Evolutionary conservation across 192 early-diverging fungal species (phyloP).

Genomic region (Gigaspora rosea): DNA sequence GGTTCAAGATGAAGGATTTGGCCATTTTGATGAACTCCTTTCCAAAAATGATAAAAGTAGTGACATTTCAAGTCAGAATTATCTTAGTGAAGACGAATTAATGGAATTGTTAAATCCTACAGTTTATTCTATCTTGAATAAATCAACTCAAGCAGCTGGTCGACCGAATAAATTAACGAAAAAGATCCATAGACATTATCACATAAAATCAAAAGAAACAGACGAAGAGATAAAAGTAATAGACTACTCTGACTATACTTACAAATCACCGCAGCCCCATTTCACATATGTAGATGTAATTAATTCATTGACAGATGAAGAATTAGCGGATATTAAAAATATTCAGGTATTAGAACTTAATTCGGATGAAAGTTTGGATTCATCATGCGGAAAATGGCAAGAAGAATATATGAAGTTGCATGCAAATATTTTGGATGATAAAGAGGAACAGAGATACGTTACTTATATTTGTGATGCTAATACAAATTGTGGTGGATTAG

Average conservation of each 20-base stretch:
- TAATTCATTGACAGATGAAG: background rate
- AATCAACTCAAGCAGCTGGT: background rate
- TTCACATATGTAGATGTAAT: constrained; percentile 13
- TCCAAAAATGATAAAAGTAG: constrained; percentile 1
- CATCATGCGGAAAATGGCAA: constrained; percentile 47
- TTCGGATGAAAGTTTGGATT: constrained; percentile 12
- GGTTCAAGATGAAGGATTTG: background rate
- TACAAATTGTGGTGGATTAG: constrained; percentile 49
- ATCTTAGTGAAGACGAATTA: background rate
- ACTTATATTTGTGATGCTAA: constrained; percentile 43
- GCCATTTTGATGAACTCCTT: background rate
- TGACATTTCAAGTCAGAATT: background rate
- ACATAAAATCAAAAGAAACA: background rate
- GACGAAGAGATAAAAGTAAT: background rate
- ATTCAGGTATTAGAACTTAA: background rate
- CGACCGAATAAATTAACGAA: background rate
- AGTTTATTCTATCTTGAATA: too few relatives aligned
- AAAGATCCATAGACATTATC: background rate
- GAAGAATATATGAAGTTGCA: constrained; percentile 42
- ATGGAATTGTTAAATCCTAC: background rate
- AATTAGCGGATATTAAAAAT: background rate
- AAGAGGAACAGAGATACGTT: constrained; percentile 36
- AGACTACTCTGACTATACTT: constrained; percentile 2
- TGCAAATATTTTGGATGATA: constrained; percentile 15
- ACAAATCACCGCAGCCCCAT: background rate